Conservation (phyloP, 2,329 filamentous ascomycete species). For the Claviceps citrina region DNA sequence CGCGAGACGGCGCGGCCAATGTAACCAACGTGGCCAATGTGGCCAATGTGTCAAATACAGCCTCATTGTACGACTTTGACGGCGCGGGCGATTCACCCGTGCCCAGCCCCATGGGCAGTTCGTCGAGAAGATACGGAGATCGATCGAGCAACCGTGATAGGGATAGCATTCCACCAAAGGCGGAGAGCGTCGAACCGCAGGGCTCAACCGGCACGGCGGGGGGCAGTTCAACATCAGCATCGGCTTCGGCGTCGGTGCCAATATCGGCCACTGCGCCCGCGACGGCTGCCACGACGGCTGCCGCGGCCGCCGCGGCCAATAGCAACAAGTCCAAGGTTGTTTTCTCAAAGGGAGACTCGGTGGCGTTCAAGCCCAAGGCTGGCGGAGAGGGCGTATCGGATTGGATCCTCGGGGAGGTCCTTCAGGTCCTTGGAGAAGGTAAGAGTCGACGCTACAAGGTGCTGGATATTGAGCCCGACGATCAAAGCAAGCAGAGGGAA, state of each 20-base stretch:
- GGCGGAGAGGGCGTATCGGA: slow-evolving; percentile 34
- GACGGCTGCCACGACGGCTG: neutral
- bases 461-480: slow-evolving; percentile 64
- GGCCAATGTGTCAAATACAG: no score
- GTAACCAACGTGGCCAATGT: slow-evolving; percentile 11
- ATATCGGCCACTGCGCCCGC: neutral
- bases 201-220: slow-evolving; percentile 14
- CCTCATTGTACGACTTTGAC: slow-evolving; percentile 30
- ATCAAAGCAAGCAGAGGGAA: slow-evolving; percentile 47
- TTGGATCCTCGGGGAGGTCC: slow-evolving; percentile 66
- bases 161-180: slow-evolving; percentile 39
- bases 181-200: slow-evolving; percentile 41
- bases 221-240: slow-evolving; percentile 1
- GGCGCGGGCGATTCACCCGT: slow-evolving; percentile 29
- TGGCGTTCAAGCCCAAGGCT: slow-evolving; percentile 49
- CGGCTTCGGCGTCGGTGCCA: neutral
- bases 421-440: slow-evolving; percentile 58
- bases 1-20: slow-evolving; percentile 10
- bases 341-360: slow-evolving; percentile 47
- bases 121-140: slow-evolving; percentile 22
- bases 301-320: slow-evolving; percentile 5
- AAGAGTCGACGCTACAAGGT: slow-evolving; percentile 68
- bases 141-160: slow-evolving; percentile 26
- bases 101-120: slow-evolving; percentile 25
- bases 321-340: slow-evolving; percentile 33